A percentile compares a stretch with the other conserved stretches of the same genome.
Conservation (phyloP, 2,329 filamentous ascomycete species). For the Venturia oleaginea region DNA sequence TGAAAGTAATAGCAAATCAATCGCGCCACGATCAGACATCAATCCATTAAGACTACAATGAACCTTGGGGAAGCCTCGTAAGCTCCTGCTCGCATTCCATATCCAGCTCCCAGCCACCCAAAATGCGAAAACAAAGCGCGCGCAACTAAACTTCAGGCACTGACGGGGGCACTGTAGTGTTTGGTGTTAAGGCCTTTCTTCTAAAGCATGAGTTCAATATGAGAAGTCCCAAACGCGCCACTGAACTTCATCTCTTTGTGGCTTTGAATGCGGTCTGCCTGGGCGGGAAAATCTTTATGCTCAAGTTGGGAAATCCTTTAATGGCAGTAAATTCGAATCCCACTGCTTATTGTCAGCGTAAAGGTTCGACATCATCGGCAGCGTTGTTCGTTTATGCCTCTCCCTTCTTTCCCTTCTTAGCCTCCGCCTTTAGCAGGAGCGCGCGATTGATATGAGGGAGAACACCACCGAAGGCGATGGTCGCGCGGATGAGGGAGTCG, state of each 20-base stretch:
- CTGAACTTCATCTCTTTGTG: background rate
- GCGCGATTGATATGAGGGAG: constrained; percentile 98
- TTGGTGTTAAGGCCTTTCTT: background rate
- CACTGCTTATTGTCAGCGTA: background rate
- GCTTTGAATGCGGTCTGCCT: background rate
- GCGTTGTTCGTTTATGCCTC: constrained; percentile 6
- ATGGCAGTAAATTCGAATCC: too few relatives aligned
- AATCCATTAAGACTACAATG: background rate
- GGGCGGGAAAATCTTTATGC: background rate
- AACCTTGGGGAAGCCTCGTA: background rate
- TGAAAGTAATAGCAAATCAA: background rate
- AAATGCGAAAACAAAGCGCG: background rate
- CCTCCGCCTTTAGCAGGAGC: constrained; percentile 87
- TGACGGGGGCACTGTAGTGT: background rate
- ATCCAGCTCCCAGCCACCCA: background rate
- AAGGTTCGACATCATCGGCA: background rate
- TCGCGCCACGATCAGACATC: background rate
- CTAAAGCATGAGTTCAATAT: background rate
- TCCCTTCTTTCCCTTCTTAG: constrained; percentile 80
- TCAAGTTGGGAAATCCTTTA: background rate
- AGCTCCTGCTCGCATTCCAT: background rate
- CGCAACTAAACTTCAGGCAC: background rate
- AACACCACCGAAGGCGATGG: constrained; percentile 97
- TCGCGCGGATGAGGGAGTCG: constrained; percentile 93
- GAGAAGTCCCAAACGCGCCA: background rate